phyloP scores from a whole-genome alignment of 169 alveolate genomes.

The Plasmodium cynomolgi region DNA sequence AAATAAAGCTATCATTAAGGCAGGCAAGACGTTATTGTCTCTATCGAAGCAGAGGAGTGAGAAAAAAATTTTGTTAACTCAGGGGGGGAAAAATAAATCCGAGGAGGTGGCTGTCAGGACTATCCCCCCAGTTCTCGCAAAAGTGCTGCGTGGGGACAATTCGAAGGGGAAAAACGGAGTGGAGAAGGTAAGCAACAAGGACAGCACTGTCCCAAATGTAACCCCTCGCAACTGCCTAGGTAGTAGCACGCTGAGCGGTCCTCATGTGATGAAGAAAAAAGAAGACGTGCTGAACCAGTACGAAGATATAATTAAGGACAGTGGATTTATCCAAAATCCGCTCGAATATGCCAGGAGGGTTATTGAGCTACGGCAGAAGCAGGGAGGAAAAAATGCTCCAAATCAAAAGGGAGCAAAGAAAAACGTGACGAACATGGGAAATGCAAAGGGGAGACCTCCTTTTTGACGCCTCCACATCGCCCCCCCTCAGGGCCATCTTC shows the following conservation, averaged over 20 bases:
- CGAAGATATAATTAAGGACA: constrained; percentile 37
- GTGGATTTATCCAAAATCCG: constrained; percentile 38
- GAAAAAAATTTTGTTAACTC: neutral
- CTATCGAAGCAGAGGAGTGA: neutral
- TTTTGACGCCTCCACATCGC: neutral
- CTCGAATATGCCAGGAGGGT: constrained; percentile 47
- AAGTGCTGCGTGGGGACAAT: neutral
- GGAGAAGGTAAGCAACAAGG: neutral
- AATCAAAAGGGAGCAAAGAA: neutral
- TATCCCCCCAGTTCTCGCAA: neutral
- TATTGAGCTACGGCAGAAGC: constrained; percentile 3
- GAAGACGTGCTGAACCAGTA: constrained; percentile 25
- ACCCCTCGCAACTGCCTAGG: neutral
- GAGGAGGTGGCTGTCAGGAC: neutral
- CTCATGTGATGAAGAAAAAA: constrained; percentile 2
- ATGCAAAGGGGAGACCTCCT: neutral
- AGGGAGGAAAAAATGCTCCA: neutral
- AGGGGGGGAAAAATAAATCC: neutral
- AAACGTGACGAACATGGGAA: neutral
- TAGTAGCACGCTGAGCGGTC: neutral
- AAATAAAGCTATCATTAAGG: constrained; percentile 29
- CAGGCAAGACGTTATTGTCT: neutral
- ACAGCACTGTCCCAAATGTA: neutral
- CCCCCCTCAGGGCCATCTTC: neutral
- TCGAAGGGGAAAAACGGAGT: neutral